Evolutionary conservation across 2,329 filamentous ascomycete species (phyloP), one percentile per base, ranked within the genome.

Genomic region (Phialophora verrucosa): DNA sequence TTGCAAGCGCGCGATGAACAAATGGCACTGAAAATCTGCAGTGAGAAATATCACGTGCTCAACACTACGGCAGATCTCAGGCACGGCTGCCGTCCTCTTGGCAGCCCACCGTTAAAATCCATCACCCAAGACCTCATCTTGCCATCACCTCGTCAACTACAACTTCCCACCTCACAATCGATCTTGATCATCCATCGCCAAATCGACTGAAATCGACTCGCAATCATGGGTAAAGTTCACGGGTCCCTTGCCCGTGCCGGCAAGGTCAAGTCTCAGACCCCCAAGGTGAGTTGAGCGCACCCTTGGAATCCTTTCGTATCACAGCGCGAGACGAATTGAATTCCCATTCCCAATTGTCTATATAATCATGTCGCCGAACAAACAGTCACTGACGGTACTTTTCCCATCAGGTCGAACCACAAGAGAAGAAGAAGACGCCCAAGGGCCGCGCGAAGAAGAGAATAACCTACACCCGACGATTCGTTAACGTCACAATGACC

Each of bases 371-470:
- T 62, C 27, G 3, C 23, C 44, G 38, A 25, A 20, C 8, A 47
- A 62, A 17, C 20, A 20, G 27, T 42, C 4, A 38, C 67, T 71
- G 6, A 71, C 56, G 47, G 17, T 20, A 3, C 12, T 6, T 42
- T 27, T 29, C 23, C 59, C 44, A 56, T 14, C 77, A 93, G 90
- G 91, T 94, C 83, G 91, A 95, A 84, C 83, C 87, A 67, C 90
- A 93, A 84, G 93, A 97, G 90, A 97, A 97, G 90, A 86, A 91
- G 85, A 97, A 98, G 91, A 87, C 85, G 76, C 93, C 94, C 81
- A 97, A 97, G 90, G 94, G 94, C 80, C 93, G 94, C 80, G 94
- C 94, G 76, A 92, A 95, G 86, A 98, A 98, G 93, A 89, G 94
- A 79, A 89, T 96, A 82, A 89, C 88, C 82, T 97, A 97, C 89